Evolutionary conservation across 495 filamentous ascomycete species (phyloP), one percentile per base, ranked within the genome.

Genomic region (Tuber melanosporum): DNA sequence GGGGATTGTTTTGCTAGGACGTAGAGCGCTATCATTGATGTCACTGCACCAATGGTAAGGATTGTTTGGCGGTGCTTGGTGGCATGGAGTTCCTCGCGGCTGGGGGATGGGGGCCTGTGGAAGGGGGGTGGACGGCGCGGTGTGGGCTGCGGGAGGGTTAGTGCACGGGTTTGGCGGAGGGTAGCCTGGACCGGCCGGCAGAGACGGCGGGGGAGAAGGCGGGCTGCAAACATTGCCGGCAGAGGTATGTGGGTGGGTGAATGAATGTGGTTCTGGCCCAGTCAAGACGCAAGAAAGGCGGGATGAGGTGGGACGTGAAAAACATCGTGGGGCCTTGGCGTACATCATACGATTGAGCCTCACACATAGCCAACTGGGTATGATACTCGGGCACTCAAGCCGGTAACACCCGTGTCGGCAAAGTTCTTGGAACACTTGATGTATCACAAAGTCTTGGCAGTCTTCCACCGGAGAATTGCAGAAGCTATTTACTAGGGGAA

Each of bases 21-120:
- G 83, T 84, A 74, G 83, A 90, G 81, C 75, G 88, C 83, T 79
- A 88, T 71, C 74, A 87, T 82, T 73, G 88, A 84, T 78, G 88
- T 80, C 39, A 87, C 76, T 32, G 84, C 82, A 15, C 89, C 89
- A 32, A 84, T 84, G 45, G 84, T 81, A 12, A 88, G 85, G 76
- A 89, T 87, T 26, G 83, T 83, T 41, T 83, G 86, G 6, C 86
- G 84, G 44, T 86, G 85, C 44, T 85, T 84, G 73, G 12, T 84
- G 78, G 1, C 83, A 78, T 52, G 86, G 73, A 26, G 80, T 76
- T 71, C 85, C 82, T 75, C 88, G 83, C 74, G 86, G 84, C 71
- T 83, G 83, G 75, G 14, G 5, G 4, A 45, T 32, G 72, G 46
- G 49, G 46, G 17, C 9, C n/a, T 71, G 52, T 43, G 46, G 75